Conservation (phyloP, 2,329 filamentous ascomycete genomes). For the Teratosphaeria epicoccoides region DNA sequence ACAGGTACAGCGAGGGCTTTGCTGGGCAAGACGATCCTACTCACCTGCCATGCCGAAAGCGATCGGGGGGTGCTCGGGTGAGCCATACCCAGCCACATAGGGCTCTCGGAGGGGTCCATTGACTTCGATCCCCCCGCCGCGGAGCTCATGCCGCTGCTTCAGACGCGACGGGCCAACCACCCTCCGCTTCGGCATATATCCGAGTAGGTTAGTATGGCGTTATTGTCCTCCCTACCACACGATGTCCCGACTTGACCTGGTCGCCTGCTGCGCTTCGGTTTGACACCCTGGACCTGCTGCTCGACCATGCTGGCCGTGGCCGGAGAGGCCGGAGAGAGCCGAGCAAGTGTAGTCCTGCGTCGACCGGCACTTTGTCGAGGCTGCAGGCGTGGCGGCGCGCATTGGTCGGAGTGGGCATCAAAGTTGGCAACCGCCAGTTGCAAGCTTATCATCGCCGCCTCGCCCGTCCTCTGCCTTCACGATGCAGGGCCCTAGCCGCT, state of each 20-base stretch:
- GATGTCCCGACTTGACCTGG: neutral
- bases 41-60: too few relatives aligned
- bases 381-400: neutral
- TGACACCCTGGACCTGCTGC: neutral
- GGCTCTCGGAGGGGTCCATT: too few relatives aligned
- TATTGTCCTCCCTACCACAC: neutral
- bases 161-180: neutral
- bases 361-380: neutral
- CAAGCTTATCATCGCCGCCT: neutral
- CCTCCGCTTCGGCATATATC: neutral
- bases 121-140: neutral
- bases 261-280: neutral
- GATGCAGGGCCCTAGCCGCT: neutral
- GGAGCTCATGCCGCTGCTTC: neutral
- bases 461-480: neutral
- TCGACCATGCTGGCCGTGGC: neutral
- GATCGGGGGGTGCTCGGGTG: too few relatives aligned
- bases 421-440: neutral
- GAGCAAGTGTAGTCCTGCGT: too few relatives aligned
- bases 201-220: neutral
- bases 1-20: too few relatives aligned
- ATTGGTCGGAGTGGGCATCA: neutral
- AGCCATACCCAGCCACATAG: too few relatives aligned
- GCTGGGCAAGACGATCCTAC: too few relatives aligned
- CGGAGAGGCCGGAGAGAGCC: too few relatives aligned